Base-by-base conservation (phyloP, 148 eudicot genomes). In the Pouteria glomerata region DNA sequence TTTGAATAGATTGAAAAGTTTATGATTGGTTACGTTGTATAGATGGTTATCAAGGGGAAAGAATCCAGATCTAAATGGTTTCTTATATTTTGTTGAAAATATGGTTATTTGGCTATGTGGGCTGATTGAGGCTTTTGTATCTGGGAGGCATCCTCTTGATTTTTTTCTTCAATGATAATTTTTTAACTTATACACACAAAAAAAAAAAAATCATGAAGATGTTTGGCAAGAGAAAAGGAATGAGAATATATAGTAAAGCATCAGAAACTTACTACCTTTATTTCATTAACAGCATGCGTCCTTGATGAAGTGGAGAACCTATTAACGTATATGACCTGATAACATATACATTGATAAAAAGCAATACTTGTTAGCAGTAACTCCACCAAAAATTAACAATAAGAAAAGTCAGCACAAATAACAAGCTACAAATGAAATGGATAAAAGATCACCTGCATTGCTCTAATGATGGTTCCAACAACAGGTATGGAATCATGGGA, bases 401-500 rank as follows among this genome's bases (percentile, higher is more conserved):
- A 21, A 24, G 34, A 6, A 30, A 47, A 48, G 18, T n/a, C n/a
- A 50, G 34, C 29, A 30, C 44, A 29, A 31, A 6, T 13, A 37
- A n/a, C n/a, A 33, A 35, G 1, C 19, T 53, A 24, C 24, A 73
- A 12, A 26, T 31, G 55, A 29, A 26, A 35, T 27, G 26, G 66
- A 66, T 13, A 45, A 41, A n/a, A 61, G 61, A 68, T 31, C 85
- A 91, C 98, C 98, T 95, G 98, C 97, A 95, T 95, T 73, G 97
- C 96, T 86, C 98, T 85, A 68, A 95, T 91, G 68, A 95, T 95
- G 81, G 91, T 87, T 72, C 98, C 98, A 63, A 95, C 97, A 69
- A 86, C 78, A 33, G 98, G 98, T 82, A 88, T 76, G 69, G 97
- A 86, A 81, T 91, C 97, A 84, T 95, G 98, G 70, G 98, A 91